Percentiles rank a stretch among this genome's conserved stretches.
phyloP scores from a whole-genome alignment of 805 yeast genomes.

The Suhomyces prunicola region DNA sequence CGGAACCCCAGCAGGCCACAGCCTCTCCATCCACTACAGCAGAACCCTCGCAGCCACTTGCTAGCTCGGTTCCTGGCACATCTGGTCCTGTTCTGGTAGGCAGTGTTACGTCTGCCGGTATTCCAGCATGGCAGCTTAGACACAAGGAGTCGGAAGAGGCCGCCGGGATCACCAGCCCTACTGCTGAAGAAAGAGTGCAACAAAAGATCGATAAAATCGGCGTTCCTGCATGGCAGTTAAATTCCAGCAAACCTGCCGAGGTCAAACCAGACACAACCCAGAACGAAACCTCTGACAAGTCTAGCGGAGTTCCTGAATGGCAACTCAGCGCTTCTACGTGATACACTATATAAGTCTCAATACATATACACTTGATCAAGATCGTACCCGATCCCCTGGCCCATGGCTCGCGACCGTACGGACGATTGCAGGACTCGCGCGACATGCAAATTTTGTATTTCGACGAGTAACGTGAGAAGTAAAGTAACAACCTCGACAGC shows the following conservation, averaged over 20 bases:
- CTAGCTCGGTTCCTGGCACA: neutral
- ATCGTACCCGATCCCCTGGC: neutral
- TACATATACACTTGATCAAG: neutral
- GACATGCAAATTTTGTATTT: neutral
- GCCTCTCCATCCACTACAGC: slow-evolving; percentile 5
- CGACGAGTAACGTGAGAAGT: slow-evolving; percentile 1
- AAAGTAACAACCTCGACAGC: neutral
- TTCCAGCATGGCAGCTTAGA: slow-evolving; percentile 44
- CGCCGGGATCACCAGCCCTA: neutral
- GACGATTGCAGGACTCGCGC: neutral
- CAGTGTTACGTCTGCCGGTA: slow-evolving; percentile 38
- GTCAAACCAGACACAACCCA: neutral
- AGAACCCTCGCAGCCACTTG: slow-evolving; percentile 1
- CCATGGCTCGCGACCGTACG: neutral
- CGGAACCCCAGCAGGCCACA: slow-evolving; percentile 9
- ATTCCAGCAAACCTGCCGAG: slow-evolving; percentile 8
- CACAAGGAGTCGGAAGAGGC: slow-evolving; percentile 31
- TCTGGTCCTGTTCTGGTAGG: slow-evolving; percentile 13
- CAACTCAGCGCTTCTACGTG: slow-evolving; percentile 23
- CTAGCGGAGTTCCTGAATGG: slow-evolving; percentile 39
- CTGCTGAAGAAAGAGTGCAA: slow-evolving; percentile 15
- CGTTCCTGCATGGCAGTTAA: slow-evolving; percentile 45
- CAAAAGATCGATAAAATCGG: slow-evolving; percentile 35
- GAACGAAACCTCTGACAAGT: neutral
- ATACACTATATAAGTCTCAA: neutral